These are phyloP conservation scores for Cardamine resedifolia DNA, from an alignment of 345 rosid species.

Conservation along the genomic window DNA sequence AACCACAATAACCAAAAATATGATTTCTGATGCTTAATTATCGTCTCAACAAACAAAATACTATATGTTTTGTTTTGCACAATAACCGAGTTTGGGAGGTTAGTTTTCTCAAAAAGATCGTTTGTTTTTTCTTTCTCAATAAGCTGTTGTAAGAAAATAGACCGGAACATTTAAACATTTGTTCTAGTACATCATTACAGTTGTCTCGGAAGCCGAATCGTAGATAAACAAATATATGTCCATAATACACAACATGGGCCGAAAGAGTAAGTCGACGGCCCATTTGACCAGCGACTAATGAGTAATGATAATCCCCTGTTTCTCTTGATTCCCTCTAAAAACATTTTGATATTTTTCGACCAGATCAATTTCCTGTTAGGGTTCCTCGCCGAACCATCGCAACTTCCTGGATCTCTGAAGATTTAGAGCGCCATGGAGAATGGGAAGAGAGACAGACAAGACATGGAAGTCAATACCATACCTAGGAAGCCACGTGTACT, in stretches of 20 bases:
- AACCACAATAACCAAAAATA: too few relatives aligned
- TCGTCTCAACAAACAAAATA: too few relatives aligned
- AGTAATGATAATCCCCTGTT: background rate
- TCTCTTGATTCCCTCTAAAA: conserved; percentile 39
- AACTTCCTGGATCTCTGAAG: background rate
- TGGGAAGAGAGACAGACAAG: conserved; percentile 42
- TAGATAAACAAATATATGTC: background rate
- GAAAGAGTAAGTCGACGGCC: conserved; percentile 1
- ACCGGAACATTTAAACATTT: too few relatives aligned
- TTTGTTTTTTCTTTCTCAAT: too few relatives aligned
- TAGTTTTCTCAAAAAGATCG: too few relatives aligned
- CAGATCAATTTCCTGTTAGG: conserved; percentile 21
- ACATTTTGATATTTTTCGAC: conserved; percentile 17
- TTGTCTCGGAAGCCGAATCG: too few relatives aligned
- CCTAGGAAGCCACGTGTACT: conserved; percentile 64
- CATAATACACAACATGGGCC: background rate
- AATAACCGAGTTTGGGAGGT: too few relatives aligned
- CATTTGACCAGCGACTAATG: background rate
- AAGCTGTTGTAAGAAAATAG: too few relatives aligned
- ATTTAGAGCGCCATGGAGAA: conserved; percentile 22
- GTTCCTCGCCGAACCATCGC: conserved; percentile 24
- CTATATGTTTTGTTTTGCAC: too few relatives aligned
- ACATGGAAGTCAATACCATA: conserved; percentile 31
- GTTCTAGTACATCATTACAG: background rate
- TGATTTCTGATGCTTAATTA: too few relatives aligned